Percentiles rank a stretch among this genome's conserved stretches.
phyloP scores from a whole-genome alignment of 306 rosid species.

The Cucurbita ficifolia region DNA sequence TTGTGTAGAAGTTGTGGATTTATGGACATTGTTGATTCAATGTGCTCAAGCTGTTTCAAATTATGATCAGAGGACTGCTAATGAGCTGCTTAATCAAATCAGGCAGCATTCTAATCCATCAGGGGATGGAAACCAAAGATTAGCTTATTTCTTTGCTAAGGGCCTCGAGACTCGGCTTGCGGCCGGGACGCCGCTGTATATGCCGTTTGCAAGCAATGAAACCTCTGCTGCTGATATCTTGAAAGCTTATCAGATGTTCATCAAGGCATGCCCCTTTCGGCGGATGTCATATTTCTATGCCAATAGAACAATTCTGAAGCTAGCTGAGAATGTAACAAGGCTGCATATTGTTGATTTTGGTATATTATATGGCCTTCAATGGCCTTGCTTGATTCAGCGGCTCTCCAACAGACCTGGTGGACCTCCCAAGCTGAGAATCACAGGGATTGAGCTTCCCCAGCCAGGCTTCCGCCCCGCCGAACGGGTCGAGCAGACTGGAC shows the following conservation, averaged over 20 bases:
- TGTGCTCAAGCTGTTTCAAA: conserved; percentile 26
- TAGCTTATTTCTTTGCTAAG: conserved; percentile 29
- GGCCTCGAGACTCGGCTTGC: conserved; percentile 28
- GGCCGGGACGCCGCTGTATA: conserved; percentile 11
- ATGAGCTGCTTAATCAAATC: conserved; percentile 14
- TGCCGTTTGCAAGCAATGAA: conserved; percentile 7
- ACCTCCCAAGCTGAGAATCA: conserved; percentile 26
- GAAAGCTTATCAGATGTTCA: conserved; percentile 11
- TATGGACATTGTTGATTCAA: conserved; percentile 21
- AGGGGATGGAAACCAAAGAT: conserved; percentile 25
- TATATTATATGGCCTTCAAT: conserved; percentile 27
- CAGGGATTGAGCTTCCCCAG: conserved; percentile 32
- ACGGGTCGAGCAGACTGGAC: conserved; percentile 20
- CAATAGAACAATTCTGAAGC: conserved; percentile 15
- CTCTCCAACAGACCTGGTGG: conserved; percentile 21
- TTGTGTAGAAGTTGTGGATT: conserved; percentile 16
- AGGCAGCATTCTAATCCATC: conserved; percentile 16
- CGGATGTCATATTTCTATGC: conserved; percentile 14
- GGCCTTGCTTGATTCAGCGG: conserved; percentile 31
- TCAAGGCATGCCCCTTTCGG: conserved; percentile 25
- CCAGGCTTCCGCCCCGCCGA: conserved; percentile 24
- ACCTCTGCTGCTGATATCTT: conserved; percentile 22
- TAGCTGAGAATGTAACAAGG: conserved; percentile 6
- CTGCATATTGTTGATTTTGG: conserved; percentile 33
- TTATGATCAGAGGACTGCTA: conserved; percentile 15